A percentile compares a stretch with the other conserved stretches of the same genome.
Conservation (phyloP, 1,284 basidiomycete species). For the Microstroma glucosiphilum region DNA sequence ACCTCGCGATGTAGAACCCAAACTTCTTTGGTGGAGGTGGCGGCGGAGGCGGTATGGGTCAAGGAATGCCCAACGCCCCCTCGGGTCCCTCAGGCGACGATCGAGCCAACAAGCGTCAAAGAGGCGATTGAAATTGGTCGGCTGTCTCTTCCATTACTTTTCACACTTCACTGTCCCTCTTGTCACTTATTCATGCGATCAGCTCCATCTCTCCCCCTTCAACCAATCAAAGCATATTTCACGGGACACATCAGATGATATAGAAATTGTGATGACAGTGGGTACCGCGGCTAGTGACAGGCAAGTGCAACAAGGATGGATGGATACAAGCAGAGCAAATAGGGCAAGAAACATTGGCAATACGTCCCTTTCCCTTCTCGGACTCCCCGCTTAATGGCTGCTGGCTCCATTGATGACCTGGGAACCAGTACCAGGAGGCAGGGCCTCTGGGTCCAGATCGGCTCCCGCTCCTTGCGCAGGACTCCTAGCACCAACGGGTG, state of each 20-base stretch:
- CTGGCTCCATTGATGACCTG: conserved; percentile 3
- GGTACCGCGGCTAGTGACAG: too few relatives aligned
- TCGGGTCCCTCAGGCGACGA: conserved; percentile 10
- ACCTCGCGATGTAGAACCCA: conserved; percentile 19
- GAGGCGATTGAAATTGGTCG: not conserved
- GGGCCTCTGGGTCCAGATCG: not conserved
- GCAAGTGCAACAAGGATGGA: too few relatives aligned
- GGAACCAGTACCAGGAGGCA: not conserved
- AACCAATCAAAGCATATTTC: too few relatives aligned
- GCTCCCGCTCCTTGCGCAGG: not conserved
- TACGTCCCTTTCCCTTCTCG: too few relatives aligned
- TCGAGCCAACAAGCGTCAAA: conserved; percentile 16
- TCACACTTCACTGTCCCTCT: not conserved
- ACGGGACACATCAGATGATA: too few relatives aligned
- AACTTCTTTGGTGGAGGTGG: conserved; percentile 26
- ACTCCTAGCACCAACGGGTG: not conserved
- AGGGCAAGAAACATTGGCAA: too few relatives aligned
- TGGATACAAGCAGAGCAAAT: too few relatives aligned
- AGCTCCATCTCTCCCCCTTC: too few relatives aligned
- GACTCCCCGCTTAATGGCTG: not conserved
- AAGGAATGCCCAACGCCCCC: conserved; percentile 1
- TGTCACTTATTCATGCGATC: too few relatives aligned
- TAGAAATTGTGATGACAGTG: too few relatives aligned
- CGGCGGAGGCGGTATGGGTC: not conserved
- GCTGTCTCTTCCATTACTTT: not conserved